Evolutionary conservation across 805 yeast species (phyloP).

Genomic region (Metschnikowia borealis): DNA sequence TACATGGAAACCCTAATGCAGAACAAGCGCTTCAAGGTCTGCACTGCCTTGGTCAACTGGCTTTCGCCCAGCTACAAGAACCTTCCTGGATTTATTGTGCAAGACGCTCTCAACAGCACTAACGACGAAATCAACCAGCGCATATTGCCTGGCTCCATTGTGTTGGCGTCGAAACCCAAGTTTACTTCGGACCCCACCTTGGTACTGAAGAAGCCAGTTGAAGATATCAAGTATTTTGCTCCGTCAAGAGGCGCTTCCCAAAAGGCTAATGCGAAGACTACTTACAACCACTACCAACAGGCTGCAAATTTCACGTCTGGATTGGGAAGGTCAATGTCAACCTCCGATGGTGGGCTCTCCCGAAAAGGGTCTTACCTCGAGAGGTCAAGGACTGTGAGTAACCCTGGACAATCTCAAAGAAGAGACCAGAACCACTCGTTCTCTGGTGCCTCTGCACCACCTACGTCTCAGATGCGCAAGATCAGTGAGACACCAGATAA

Average conservation of each 20-base stretch:
- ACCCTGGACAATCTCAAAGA: background rate
- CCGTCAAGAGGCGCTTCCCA: slow-evolving; percentile 9
- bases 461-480: slow-evolving; percentile 2
- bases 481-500: background rate
- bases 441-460: background rate
- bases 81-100: slow-evolving; percentile 26
- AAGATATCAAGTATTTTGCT: slow-evolving; percentile 2
- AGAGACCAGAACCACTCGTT: background rate
- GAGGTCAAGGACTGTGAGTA: slow-evolving; percentile 8
- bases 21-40: slow-evolving; percentile 26
- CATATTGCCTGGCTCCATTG: slow-evolving; percentile 16
- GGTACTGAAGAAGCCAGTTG: slow-evolving; percentile 1
- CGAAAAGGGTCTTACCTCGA: slow-evolving; percentile 5
- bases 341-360: slow-evolving; percentile 8
- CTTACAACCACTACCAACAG: slow-evolving; percentile 33
- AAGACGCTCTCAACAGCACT: slow-evolving; percentile 10
- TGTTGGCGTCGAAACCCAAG: slow-evolving; percentile 12
- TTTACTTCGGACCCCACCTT: background rate
- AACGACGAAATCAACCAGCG: slow-evolving; percentile 14
- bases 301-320: slow-evolving; percentile 9
- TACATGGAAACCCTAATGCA: slow-evolving; percentile 35
- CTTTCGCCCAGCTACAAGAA: slow-evolving; percentile 21
- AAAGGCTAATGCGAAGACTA: slow-evolving; percentile 25
- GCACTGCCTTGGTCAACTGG: slow-evolving; percentile 28
- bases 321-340: slow-evolving; percentile 13